Percentiles rank a stretch among this genome's conserved stretches.
Conservation (phyloP, 495 filamentous ascomycete species). For the Hypomontagnella monticulosa region DNA sequence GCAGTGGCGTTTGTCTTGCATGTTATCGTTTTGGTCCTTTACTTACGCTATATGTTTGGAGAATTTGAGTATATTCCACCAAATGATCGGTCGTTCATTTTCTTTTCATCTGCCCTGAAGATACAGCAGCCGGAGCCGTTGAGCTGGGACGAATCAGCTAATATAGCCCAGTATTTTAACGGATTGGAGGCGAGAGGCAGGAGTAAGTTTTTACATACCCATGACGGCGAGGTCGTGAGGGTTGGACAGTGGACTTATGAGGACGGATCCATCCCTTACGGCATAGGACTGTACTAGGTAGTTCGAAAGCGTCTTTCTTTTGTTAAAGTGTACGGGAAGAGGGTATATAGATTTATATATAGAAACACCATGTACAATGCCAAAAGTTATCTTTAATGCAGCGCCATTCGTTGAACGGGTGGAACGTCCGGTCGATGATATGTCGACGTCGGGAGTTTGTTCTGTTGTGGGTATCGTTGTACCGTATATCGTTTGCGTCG, state of each 20-base stretch:
- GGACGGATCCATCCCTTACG: background rate
- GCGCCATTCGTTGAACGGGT: background rate
- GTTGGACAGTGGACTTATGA: background rate
- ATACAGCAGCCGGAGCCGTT: conserved; percentile 6
- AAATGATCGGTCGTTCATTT: too few relatives aligned
- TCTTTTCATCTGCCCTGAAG: too few relatives aligned
- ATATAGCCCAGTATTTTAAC: conserved; percentile 1
- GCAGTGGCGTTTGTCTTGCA: too few relatives aligned
- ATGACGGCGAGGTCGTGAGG: conserved; percentile 1
- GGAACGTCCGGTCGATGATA: conserved; percentile 20
- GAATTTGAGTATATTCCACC: too few relatives aligned
- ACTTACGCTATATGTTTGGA: too few relatives aligned
- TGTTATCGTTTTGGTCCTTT: too few relatives aligned
- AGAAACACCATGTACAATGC: background rate
- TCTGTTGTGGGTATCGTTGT: conserved; percentile 7
- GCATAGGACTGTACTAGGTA: background rate
- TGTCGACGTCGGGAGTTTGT: background rate
- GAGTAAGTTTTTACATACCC: background rate
- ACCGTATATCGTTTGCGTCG: conserved; percentile 9
- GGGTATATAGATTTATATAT: conserved; percentile 11
- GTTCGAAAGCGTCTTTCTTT: background rate
- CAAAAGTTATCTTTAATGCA: background rate
- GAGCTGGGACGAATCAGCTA: conserved; percentile 1
- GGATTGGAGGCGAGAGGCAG: background rate
- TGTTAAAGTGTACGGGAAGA: background rate